Evolutionary conservation across 129 eudicot species (phyloP).

Genomic region (Pittosporum tobira): DNA sequence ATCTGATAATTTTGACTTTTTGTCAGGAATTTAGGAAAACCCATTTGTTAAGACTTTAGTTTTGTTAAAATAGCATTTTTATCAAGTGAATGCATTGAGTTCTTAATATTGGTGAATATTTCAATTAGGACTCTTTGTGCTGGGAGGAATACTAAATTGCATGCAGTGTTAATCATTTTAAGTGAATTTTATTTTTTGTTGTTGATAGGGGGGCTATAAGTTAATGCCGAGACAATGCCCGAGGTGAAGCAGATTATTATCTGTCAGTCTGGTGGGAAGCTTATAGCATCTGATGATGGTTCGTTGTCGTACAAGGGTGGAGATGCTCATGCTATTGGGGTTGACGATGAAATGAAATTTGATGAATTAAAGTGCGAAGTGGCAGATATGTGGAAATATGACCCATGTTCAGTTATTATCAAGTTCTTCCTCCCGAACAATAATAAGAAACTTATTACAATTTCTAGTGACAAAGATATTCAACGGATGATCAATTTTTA

Average conservation of each 20-base stretch:
- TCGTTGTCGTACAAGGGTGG: conserved; percentile 16
- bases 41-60: too few relatives aligned
- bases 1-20: background rate
- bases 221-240: background rate
- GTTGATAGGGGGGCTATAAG: background rate
- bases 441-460: conserved; percentile 7
- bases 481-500: conserved; percentile 12
- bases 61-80: background rate
- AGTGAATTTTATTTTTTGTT: background rate
- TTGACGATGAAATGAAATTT: background rate
- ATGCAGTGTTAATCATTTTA: background rate
- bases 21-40: too few relatives aligned
- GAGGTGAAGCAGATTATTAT: conserved; percentile 8
- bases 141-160: background rate
- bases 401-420: background rate
- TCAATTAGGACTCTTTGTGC: too few relatives aligned
- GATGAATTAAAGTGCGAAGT: conserved; percentile 12
- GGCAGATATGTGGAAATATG: conserved; percentile 7
- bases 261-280: conserved; percentile 17
- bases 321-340: conserved; percentile 15
- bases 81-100: background rate
- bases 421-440: conserved; percentile 15
- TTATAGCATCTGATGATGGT: conserved; percentile 1
- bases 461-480: conserved; percentile 11
- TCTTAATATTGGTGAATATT: background rate